A percentile compares a stretch with the other conserved stretches of the same genome.
These are phyloP conservation scores for Candolleomyces aberdarensis DNA, from an alignment of 768 basidiomycete species.

Conservation along the genomic window DNA sequence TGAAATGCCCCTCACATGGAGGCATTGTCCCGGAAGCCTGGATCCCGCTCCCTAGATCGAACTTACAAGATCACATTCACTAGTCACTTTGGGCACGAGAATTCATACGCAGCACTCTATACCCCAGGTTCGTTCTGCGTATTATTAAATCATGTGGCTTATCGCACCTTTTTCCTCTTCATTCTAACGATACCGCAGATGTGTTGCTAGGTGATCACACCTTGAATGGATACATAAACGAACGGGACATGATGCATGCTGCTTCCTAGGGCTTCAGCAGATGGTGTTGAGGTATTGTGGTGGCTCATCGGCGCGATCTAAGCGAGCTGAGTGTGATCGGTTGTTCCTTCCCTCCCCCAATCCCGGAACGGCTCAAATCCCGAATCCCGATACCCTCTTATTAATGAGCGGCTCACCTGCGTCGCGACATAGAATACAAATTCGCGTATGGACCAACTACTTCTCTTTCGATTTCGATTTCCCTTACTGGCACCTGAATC, in stretches of 20 bases:
- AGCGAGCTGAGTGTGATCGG: neutral
- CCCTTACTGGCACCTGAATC: neutral
- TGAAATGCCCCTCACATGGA: neutral
- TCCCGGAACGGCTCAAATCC: conserved; percentile 1
- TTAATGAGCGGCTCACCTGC: neutral
- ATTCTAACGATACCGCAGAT: conserved; percentile 14
- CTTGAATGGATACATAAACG: conserved; percentile 16
- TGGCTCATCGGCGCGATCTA: neutral
- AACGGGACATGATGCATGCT: no score
- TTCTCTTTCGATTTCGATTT: neutral
- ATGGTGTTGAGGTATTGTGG: neutral
- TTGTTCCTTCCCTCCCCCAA: neutral
- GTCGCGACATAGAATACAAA: neutral
- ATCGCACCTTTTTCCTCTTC: conserved; percentile 12
- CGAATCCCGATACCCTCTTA: neutral
- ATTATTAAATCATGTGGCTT: conserved; percentile 10
- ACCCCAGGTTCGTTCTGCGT: conserved; percentile 1
- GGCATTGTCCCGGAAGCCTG: neutral
- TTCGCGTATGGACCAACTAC: conserved; percentile 1
- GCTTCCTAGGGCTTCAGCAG: no score
- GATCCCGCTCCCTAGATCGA: neutral
- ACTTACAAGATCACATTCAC: neutral
- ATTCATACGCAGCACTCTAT: neutral
- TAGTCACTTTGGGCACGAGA: neutral
- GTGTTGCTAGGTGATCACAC: conserved; percentile 10